Conservation (phyloP, 73 alveolate genomes). For the Breviolum minutum region DNA sequence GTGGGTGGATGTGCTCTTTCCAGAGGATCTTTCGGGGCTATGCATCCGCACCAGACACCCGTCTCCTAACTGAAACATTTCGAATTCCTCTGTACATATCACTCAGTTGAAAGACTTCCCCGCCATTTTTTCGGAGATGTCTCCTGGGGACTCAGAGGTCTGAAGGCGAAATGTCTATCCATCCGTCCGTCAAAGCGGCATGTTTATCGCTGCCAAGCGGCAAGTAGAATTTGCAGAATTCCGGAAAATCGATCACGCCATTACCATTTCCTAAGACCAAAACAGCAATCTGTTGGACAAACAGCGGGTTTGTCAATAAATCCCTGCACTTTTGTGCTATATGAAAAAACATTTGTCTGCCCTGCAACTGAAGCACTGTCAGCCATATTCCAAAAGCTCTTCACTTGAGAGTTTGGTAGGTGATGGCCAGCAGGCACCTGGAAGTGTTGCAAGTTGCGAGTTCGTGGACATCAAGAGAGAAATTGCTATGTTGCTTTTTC, state of each 20-base stretch:
- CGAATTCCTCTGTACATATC: conserved; percentile 74
- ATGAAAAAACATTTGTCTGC: background rate
- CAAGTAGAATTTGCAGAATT: conserved; percentile 83
- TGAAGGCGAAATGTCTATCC: background rate
- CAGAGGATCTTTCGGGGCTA: background rate
- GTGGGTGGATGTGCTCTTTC: background rate
- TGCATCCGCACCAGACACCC: background rate
- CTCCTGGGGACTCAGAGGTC: background rate
- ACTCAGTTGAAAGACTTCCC: conserved; percentile 9
- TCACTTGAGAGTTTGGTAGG: conserved; percentile 38
- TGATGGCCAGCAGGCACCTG: conserved; percentile 73
- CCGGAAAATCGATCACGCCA: conserved; percentile 69
- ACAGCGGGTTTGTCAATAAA: background rate
- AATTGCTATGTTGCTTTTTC: background rate
- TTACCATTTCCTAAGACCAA: conserved; percentile 22
- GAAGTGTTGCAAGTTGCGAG: background rate
- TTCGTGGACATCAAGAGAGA: background rate
- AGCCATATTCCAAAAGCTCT: conserved; percentile 88
- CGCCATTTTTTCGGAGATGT: background rate
- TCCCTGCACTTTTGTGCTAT: background rate
- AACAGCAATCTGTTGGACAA: background rate
- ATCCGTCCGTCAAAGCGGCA: background rate
- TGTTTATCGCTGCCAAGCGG: conserved; percentile 33
- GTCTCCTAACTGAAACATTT: conserved; percentile 37
- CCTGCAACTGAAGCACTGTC: conserved; percentile 30